Evolutionary conservation across 73 alveolate genomes (phyloP).

Genomic region (Vitrella brassicaformis): DNA sequence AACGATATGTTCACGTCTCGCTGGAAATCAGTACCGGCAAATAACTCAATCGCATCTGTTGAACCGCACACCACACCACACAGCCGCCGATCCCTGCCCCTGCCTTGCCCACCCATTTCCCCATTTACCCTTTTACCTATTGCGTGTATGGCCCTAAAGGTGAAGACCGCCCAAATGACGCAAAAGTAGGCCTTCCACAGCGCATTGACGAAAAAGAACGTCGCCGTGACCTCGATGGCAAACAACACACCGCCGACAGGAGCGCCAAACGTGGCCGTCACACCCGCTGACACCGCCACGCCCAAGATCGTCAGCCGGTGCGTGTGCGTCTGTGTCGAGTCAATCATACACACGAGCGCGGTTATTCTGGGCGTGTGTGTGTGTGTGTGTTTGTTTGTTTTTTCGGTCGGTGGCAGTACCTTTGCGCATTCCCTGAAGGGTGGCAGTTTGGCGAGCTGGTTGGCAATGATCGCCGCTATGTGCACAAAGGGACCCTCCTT

Average conservation of each 20-base stretch:
- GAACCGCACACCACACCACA: no score
- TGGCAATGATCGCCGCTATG: constrained; percentile 66
- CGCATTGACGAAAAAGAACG: constrained; percentile 67
- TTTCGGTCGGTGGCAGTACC: no score
- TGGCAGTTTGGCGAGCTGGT: constrained; percentile 50
- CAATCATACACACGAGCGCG: no score
- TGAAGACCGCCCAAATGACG: constrained; percentile 52
- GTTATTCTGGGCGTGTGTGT: no score
- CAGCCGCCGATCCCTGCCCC: no score
- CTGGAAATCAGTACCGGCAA: no score
- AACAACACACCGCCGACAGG: constrained; percentile 85
- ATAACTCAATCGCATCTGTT: no score
- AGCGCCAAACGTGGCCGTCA: constrained; percentile 71
- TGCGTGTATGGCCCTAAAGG: constrained; percentile 42
- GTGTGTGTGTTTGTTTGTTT: no score
- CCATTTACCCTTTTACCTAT: no score
- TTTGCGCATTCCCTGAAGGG: constrained; percentile 49
- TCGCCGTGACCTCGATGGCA: constrained; percentile 74
- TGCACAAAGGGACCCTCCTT: constrained; percentile 89
- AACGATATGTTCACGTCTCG: no score
- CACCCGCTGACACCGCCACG: constrained; percentile 78
- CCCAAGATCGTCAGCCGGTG: constrained; percentile 53
- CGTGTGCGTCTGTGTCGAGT: constrained; percentile 29
- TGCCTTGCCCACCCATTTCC: no score
- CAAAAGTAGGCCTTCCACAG: constrained; percentile 73